Percentiles rank a stretch among this genome's conserved stretches.
Evolutionary conservation across 164 flowering plant genomes (phyloP).

Genomic region (Akebia trifoliata): DNA sequence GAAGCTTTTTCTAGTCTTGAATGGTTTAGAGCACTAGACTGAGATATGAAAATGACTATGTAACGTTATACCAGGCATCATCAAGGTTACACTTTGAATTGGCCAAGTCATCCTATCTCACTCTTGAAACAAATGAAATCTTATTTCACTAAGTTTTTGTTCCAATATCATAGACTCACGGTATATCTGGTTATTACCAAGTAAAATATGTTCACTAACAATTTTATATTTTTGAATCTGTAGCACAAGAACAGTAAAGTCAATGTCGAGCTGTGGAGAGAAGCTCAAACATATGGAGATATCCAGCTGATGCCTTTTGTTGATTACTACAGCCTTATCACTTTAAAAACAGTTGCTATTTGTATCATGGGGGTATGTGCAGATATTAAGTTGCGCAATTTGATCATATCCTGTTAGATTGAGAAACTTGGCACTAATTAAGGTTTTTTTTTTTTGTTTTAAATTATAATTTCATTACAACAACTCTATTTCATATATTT

Average conservation of each 20-base stretch:
- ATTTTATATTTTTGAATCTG: conserved; percentile 10
- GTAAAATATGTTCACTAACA: neutral
- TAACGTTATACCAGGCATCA: too few relatives aligned
- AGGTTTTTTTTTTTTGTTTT: too few relatives aligned
- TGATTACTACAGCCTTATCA: conserved; percentile 83
- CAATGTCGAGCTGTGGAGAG: conserved; percentile 74
- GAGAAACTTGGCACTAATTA: too few relatives aligned
- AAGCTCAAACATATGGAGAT: conserved; percentile 78
- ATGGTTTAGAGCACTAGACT: neutral
- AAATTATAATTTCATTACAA: too few relatives aligned
- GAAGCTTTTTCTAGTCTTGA: conserved; percentile 3
- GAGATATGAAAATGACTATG: neutral
- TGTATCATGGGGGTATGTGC: conserved; percentile 76
- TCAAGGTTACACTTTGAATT: too few relatives aligned
- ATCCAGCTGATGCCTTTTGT: conserved; percentile 95
- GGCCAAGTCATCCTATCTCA: too few relatives aligned
- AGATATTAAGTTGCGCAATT: neutral
- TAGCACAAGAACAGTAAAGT: conserved; percentile 77
- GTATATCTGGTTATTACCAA: too few relatives aligned
- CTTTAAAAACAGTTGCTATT: conserved; percentile 74
- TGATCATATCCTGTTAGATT: neutral
- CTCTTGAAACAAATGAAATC: too few relatives aligned
- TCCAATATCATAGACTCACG: too few relatives aligned
- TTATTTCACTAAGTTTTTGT: too few relatives aligned
- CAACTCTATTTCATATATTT: too few relatives aligned